A percentile compares a stretch with the other conserved stretches of the same genome.
Evolutionary conservation across 2,329 filamentous ascomycete species (phyloP).

Genomic region (Neopestalotiopsis sp.): DNA sequence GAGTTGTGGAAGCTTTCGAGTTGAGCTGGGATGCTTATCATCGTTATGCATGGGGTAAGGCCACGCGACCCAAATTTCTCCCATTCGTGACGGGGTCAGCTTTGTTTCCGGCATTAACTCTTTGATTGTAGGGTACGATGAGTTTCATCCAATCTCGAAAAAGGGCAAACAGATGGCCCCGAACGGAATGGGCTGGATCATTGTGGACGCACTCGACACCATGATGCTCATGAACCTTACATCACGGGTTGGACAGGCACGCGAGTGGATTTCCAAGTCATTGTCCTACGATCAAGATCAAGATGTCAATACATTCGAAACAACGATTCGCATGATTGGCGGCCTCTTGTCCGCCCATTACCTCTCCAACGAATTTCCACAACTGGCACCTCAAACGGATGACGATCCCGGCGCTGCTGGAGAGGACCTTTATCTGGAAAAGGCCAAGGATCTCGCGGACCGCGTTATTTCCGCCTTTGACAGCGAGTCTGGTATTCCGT

Average conservation of each 20-base stretch:
- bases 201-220: slow-evolving; percentile 93
- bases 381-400: slow-evolving; percentile 75
- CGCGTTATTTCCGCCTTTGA: slow-evolving; percentile 88
- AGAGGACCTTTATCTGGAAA: slow-evolving; percentile 94
- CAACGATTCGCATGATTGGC: slow-evolving; percentile 95
- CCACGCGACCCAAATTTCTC: background rate
- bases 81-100: background rate
- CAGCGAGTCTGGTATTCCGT: slow-evolving; percentile 84
- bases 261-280: slow-evolving; percentile 84
- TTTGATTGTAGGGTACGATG: slow-evolving; percentile 69
- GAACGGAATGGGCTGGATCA: slow-evolving; percentile 95
- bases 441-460: slow-evolving; percentile 90
- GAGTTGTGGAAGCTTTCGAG: slow-evolving; percentile 87
- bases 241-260: slow-evolving; percentile 78
- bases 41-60: slow-evolving; percentile 90
- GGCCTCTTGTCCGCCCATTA: slow-evolving; percentile 94
- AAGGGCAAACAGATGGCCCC: slow-evolving; percentile 82
- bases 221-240: slow-evolving; percentile 99
- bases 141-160: slow-evolving; percentile 85
- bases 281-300: slow-evolving; percentile 90
- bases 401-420: slow-evolving; percentile 75
- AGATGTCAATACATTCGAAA: slow-evolving; percentile 97
- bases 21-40: slow-evolving; percentile 94
- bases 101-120: slow-evolving; percentile 32
- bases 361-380: slow-evolving; percentile 80